Percentiles rank a stretch among this genome's conserved stretches.
phyloP scores from a whole-genome alignment of 2,329 filamentous ascomycete genomes.

The Calonectria pteridis region DNA sequence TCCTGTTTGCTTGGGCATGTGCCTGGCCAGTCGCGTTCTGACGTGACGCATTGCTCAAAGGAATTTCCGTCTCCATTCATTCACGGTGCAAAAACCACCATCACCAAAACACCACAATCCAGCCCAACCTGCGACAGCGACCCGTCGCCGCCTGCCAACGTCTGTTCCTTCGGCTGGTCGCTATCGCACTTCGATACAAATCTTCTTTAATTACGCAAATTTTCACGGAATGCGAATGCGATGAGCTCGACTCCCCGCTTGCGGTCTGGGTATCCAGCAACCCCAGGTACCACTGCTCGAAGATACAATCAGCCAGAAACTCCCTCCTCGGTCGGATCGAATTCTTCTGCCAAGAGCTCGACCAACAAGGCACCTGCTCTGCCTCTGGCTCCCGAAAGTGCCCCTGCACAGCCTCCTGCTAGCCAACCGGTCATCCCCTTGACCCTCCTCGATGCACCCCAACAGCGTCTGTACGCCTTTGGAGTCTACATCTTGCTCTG shows the following conservation, averaged over 20 bases:
- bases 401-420: conserved; percentile 39
- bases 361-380: conserved; percentile 51
- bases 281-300: conserved; percentile 68
- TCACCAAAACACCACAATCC: conserved; percentile 34
- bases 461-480: conserved; percentile 88
- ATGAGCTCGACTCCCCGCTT: conserved; percentile 88
- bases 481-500: conserved; percentile 82
- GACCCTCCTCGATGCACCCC: conserved; percentile 86
- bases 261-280: conserved; percentile 85
- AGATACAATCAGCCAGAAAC: conserved; percentile 50
- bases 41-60: conserved; percentile 52
- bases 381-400: conserved; percentile 62
- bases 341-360: conserved; percentile 46
- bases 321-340: conserved; percentile 47
- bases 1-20: conserved; percentile 30
- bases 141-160: conserved; percentile 17
- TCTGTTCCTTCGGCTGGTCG: conserved; percentile 21
- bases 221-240: conserved; percentile 76
- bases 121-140: conserved; percentile 25
- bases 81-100: conserved; percentile 40
- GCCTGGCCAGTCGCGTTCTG: conserved; percentile 49
- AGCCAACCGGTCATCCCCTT: conserved; percentile 81
- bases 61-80: conserved; percentile 41
- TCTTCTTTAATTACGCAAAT: conserved; percentile 31
- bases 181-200: conserved; percentile 32